phyloP scores from a whole-genome alignment of 371 early-diverging fungal genomes.

The Gilbertella persicaria region DNA sequence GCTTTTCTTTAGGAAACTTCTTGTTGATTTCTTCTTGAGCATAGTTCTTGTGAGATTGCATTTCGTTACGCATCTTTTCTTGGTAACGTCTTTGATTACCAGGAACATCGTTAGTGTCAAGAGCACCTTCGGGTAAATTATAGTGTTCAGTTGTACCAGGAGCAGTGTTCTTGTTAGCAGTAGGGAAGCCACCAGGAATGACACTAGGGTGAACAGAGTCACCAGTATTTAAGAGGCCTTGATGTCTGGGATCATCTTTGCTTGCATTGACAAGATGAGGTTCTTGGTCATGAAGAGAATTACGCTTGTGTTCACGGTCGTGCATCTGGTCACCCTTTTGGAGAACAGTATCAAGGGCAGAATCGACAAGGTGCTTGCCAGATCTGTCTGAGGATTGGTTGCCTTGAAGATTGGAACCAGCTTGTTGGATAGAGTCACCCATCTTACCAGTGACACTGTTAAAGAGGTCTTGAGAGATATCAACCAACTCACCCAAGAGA shows the following conservation, averaged over 20 bases:
- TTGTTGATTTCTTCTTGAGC: constrained; percentile 20
- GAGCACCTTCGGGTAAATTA: not conserved
- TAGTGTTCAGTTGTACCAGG: not conserved
- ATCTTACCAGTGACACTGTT: constrained; percentile 37
- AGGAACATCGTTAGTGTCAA: not conserved
- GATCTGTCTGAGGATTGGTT: not conserved
- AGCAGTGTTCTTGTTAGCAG: not conserved
- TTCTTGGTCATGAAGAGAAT: constrained; percentile 9
- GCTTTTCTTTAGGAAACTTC: constrained; percentile 46
- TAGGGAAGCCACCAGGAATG: constrained; percentile 8
- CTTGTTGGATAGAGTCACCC: constrained; percentile 27
- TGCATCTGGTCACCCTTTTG: not conserved
- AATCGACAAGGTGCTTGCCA: constrained; percentile 19
- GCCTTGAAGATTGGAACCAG: constrained; percentile 28
- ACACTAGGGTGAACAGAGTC: constrained; percentile 25
- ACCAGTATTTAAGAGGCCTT: constrained; percentile 29
- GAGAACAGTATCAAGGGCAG: constrained; percentile 4
- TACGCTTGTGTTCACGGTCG: not conserved
- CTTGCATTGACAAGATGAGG: constrained; percentile 10
- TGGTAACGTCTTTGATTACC: not conserved
- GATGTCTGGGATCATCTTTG: constrained; percentile 14
- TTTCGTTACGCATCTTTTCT: not conserved
- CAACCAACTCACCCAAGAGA: constrained; percentile 48
- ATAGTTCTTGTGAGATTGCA: constrained; percentile 11
- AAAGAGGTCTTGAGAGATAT: constrained; percentile 53